Percentiles rank a stretch among this genome's conserved stretches.
These are phyloP conservation scores for Solanum hybrid DNA, from an alignment of 305 asterid species.

Conservation along the genomic window DNA sequence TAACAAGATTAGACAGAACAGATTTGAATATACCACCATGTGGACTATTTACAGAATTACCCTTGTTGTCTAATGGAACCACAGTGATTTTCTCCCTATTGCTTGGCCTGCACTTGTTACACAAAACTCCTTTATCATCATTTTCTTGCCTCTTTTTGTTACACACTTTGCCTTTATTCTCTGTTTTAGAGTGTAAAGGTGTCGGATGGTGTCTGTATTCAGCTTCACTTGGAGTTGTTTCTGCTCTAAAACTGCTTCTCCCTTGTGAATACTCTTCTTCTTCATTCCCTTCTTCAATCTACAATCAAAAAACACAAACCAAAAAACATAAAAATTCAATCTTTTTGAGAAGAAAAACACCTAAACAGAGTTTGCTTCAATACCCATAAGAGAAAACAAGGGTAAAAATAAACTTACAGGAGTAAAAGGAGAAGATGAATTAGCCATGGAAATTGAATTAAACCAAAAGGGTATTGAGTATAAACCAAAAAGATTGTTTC, in stretches of 20 bases:
- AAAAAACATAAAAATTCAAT: not conserved
- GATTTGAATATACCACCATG: constrained; percentile 44
- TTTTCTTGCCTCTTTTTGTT: constrained; percentile 27
- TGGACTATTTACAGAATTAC: constrained; percentile 49
- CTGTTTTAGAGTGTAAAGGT: constrained; percentile 38
- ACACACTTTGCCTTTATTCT: constrained; percentile 22
- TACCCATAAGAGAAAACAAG: not conserved
- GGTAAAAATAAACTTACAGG: not conserved
- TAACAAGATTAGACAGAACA: constrained; percentile 46
- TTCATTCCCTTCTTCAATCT: constrained; percentile 92
- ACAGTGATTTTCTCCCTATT: constrained; percentile 54
- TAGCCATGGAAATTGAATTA: not conserved
- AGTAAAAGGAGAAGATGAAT: not conserved
- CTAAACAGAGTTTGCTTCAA: not conserved
- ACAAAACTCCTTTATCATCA: constrained; percentile 41
- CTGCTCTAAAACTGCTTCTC: constrained; percentile 43
- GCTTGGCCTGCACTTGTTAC: constrained; percentile 88
- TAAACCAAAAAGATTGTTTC: not conserved
- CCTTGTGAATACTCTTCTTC: constrained; percentile 71
- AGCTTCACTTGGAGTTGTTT: constrained; percentile 46
- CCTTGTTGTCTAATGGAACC: constrained; percentile 45
- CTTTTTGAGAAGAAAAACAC: not conserved
- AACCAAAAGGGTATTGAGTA: not conserved
- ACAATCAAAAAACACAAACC: not conserved
- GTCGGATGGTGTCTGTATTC: constrained; percentile 42